Base-by-base conservation (phyloP, 2,329 filamentous ascomycete genomes). In the Penicillium sp. region DNA sequence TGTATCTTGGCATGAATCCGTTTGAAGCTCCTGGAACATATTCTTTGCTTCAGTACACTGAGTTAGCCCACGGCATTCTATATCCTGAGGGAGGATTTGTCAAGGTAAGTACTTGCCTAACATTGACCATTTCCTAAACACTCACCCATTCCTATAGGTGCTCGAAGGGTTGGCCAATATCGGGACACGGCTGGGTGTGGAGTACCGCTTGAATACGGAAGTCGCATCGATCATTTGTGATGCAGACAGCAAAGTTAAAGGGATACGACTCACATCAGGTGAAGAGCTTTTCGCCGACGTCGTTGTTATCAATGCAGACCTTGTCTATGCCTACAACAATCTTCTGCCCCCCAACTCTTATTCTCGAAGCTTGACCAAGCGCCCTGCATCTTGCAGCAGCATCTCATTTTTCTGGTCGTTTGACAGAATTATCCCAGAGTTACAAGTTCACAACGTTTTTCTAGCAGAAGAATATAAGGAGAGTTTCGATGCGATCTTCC, bases 1-100 rank as follows among this genome's bases (percentile, higher is more conserved):
- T 91, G 89, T 91, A 92, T 68, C 89, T 91, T 86, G 89, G 89
- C 0, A 91, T 91, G 89, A 87, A 82, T 54, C 89, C 89, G 0
- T 91, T 89, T 68, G 87, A 90, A 68, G 88, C 89, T 0, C 89
- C 89, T 0, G 88, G 86, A 3, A 91, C 89, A 2, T 91, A 91
- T 74, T 87, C 83, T 49, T 72, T 91, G 57, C 76, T 91, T 51
- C 89, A 91, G 72, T 91, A 91, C 70, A 89, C 89, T 0, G 89
- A 91, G 74, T 74, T 90, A 31, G 86, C 87, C 0, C 87, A 92
- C 75, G 89, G 89, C 0, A 90, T 92, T 44, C 89, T 88, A 85
- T 91, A 71, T 62, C 69, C 68, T 0, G 79, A 82, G 22, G 89
- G 88, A 2, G 88, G 89, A 0, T 91, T 91, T 67, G 85, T 89